These are phyloP conservation scores for Oryza nivara DNA, from an alignment of 176 grass and related monocot genomes.

Conservation along the genomic window DNA sequence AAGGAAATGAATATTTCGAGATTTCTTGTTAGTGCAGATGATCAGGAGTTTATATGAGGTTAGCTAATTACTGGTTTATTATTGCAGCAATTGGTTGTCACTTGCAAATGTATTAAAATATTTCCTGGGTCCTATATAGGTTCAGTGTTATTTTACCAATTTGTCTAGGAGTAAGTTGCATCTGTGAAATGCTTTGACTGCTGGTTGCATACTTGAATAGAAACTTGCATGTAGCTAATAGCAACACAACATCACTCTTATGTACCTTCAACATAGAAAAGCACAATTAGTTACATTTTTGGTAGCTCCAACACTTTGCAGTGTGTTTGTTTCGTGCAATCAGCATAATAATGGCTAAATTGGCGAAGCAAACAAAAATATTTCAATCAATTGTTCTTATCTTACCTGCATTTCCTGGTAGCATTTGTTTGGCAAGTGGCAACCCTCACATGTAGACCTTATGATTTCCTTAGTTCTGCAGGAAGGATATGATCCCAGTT, in stretches of 20 bases:
- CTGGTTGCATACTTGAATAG: background rate
- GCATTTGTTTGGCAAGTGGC: background rate
- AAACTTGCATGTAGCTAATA: constrained; percentile 7
- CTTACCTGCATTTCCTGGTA: background rate
- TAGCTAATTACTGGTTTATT: constrained; percentile 31
- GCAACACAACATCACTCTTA: background rate
- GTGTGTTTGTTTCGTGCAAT: background rate
- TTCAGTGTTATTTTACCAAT: background rate
- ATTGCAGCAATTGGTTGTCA: background rate
- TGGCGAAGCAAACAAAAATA: constrained; percentile 3
- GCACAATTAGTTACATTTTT: background rate
- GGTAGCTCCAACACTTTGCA: background rate
- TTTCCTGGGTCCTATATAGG: background rate
- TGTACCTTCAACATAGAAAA: background rate
- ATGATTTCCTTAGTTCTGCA: background rate
- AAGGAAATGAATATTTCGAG: constrained; percentile 46
- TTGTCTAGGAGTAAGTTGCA: background rate
- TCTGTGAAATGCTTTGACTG: background rate
- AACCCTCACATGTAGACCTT: background rate
- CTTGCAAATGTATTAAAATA: constrained; percentile 14
- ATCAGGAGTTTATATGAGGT: constrained; percentile 26
- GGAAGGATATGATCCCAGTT: constrained; percentile 1
- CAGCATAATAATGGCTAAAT: background rate
- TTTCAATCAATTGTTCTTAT: background rate
- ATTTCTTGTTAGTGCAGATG: background rate